Evolutionary conservation across 2,329 filamentous ascomycete species (phyloP).

Genomic region (Paecilomyces formosus): DNA sequence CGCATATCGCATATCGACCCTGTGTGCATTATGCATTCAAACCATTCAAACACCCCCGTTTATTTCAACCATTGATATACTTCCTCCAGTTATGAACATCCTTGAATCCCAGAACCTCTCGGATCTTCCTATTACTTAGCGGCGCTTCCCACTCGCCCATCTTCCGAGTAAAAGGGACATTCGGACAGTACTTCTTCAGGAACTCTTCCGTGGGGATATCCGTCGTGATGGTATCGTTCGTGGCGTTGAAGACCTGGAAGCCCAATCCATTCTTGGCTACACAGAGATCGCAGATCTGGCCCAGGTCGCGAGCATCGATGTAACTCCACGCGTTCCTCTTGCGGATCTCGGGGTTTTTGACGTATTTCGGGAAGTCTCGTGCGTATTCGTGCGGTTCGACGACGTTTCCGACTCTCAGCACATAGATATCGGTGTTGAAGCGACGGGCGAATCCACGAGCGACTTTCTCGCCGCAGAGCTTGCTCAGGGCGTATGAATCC

Average conservation of each 20-base stretch:
- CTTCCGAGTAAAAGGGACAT: constrained; percentile 42
- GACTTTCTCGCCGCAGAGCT: constrained; percentile 52
- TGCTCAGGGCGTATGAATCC: constrained; percentile 56
- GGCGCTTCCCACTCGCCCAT: constrained; percentile 55
- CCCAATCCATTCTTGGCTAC: constrained; percentile 45
- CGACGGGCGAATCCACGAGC: constrained; percentile 51
- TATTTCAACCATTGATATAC: constrained; percentile 20
- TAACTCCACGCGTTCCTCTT: constrained; percentile 57
- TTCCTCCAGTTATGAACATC: constrained; percentile 54
- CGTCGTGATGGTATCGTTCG: constrained; percentile 55
- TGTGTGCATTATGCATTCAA: too few relatives aligned
- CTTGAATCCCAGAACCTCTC: constrained; percentile 37
- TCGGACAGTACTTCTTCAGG: constrained; percentile 42
- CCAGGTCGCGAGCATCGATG: background rate
- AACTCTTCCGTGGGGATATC: constrained; percentile 46
- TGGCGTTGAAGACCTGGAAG: constrained; percentile 59
- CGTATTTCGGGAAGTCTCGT: constrained; percentile 44
- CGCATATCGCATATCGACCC: too few relatives aligned
- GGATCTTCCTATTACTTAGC: constrained; percentile 54
- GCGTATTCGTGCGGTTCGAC: constrained; percentile 56
- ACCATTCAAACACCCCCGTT: too few relatives aligned
- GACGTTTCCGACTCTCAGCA: constrained; percentile 53
- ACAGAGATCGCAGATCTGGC: too few relatives aligned
- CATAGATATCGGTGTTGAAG: constrained; percentile 53
- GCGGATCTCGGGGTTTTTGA: constrained; percentile 43